These are phyloP conservation scores for Leptographium wingfieldii DNA, from an alignment of 2,329 filamentous ascomycete species.

Conservation along the genomic window DNA sequence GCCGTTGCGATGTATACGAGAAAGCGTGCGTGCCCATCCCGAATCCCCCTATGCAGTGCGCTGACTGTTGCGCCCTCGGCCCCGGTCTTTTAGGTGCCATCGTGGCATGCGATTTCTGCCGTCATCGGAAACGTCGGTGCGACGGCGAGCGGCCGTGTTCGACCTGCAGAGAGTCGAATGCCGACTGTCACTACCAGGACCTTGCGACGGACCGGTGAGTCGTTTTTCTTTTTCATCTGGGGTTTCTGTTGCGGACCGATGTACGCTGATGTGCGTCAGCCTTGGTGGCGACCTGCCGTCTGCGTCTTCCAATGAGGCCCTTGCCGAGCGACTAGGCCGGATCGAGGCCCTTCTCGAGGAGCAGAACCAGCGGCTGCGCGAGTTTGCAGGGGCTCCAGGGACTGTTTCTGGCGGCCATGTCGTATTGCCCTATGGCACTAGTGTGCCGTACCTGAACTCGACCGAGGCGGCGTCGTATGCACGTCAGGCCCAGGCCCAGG, in stretches of 20 bases:
- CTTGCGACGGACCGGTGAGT: conserved; percentile 18
- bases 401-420: background rate
- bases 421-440: background rate
- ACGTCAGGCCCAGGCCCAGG: background rate
- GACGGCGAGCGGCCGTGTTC: conserved; percentile 26
- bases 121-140: conserved; percentile 25
- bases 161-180: conserved; percentile 24
- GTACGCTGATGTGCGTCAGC: background rate
- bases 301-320: conserved; percentile 14
- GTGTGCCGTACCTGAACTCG: background rate
- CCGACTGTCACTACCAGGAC: conserved; percentile 27
- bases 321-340: conserved; percentile 24
- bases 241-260: background rate
- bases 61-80: background rate
- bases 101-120: conserved; percentile 28
- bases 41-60: background rate
- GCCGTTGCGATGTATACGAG: background rate
- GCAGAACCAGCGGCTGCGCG: conserved; percentile 13
- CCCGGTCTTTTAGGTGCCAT: conserved; percentile 19
- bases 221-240: background rate
- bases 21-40: conserved; percentile 1
- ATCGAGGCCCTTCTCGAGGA: conserved; percentile 22
- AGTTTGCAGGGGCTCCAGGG: conserved; percentile 2
- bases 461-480: background rate
- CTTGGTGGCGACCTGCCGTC: conserved; percentile 5